Evolutionary conservation across 169 alveolate species (phyloP).

Genomic region (Plasmodium malariae): DNA sequence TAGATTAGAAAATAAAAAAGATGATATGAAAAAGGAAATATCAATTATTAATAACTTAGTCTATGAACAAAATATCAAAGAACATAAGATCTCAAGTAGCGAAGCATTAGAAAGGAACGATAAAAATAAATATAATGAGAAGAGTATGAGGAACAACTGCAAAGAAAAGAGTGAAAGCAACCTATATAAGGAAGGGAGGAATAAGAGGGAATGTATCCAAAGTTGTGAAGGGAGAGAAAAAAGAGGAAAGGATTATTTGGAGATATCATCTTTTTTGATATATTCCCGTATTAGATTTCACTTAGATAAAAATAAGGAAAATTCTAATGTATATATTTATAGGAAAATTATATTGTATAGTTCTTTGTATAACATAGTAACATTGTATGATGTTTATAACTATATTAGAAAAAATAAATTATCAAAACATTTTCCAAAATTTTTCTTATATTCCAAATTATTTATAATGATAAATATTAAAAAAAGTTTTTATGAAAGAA

Average conservation of each 20-base stretch:
- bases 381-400: slow-evolving; percentile 50
- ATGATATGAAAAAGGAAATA: too few species aligned
- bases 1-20: too few species aligned
- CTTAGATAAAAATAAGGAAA: not conserved
- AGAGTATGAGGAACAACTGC: too few species aligned
- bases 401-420: slow-evolving; percentile 44
- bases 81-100: too few species aligned
- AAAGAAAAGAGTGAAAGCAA: too few species aligned
- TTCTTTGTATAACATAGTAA: slow-evolving; percentile 36
- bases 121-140: too few species aligned
- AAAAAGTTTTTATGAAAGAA: slow-evolving; percentile 71
- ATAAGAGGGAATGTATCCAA: too few species aligned
- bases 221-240: too few species aligned
- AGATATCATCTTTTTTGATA: not conserved
- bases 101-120: too few species aligned
- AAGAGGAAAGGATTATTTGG: not conserved
- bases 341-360: slow-evolving; percentile 43
- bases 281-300: not conserved
- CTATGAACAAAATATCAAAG: too few species aligned
- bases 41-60: too few species aligned
- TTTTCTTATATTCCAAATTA: slow-evolving; percentile 59
- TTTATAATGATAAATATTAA: slow-evolving; percentile 59
- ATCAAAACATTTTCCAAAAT: slow-evolving; percentile 64
- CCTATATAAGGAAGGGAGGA: too few species aligned
- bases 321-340: slow-evolving; percentile 5